Conservation (phyloP, 2,329 filamentous ascomycete species). For the Paramyrothecium roridum region DNA sequence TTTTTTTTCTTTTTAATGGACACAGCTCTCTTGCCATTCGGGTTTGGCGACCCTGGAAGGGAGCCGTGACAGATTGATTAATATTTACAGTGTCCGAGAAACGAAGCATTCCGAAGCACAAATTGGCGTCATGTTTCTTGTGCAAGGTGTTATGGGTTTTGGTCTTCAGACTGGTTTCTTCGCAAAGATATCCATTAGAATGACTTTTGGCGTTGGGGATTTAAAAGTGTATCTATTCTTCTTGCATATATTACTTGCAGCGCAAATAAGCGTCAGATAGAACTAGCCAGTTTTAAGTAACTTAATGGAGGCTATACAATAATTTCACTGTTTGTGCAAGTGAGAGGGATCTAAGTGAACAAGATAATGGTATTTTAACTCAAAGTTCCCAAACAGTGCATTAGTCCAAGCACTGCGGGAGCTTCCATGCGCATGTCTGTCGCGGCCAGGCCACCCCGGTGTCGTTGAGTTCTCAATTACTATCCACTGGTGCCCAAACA, state of each 20-base stretch:
- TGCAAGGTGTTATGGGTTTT: neutral
- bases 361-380: too few species aligned
- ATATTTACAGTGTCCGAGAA: neutral
- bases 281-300: neutral
- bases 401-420: too few species aligned
- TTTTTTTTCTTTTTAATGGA: too few species aligned
- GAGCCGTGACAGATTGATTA: neutral
- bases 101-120: neutral
- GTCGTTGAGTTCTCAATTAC: too few species aligned
- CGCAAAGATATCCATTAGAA: neutral
- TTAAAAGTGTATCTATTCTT: neutral
- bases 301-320: neutral
- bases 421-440: too few species aligned
- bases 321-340: too few species aligned
- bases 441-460: too few species aligned
- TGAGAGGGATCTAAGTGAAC: too few species aligned
- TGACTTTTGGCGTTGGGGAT: neutral
- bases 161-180: neutral
- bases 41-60: neutral
- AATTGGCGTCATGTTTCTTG: neutral
- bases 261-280: neutral
- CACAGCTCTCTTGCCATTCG: neutral
- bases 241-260: neutral
- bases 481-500: too few species aligned
- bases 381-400: too few species aligned